These are phyloP conservation scores for Metschnikowia aberdeeniae DNA, from an alignment of 805 yeast species.

Conservation along the genomic window DNA sequence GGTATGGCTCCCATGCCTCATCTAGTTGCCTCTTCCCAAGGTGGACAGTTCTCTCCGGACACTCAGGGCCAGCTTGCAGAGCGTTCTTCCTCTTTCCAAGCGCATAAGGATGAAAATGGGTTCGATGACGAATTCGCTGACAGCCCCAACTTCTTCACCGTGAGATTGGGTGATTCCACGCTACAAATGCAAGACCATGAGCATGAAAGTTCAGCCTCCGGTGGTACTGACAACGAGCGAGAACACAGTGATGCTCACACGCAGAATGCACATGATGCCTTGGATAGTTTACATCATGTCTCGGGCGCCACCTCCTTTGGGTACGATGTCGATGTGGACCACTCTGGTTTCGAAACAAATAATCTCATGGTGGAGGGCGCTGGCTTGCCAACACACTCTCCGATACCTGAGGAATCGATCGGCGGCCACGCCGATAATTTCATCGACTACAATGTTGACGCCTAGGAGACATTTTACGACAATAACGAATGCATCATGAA, in stretches of 20 bases:
- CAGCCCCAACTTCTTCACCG: slow-evolving; percentile 19
- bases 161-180: slow-evolving; percentile 2
- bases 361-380: slow-evolving; percentile 15
- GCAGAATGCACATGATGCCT: background rate
- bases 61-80: background rate
- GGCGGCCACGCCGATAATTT: slow-evolving; percentile 21
- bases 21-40: background rate
- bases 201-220: background rate
- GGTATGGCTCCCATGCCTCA: background rate
- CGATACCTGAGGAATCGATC: slow-evolving; percentile 11
- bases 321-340: slow-evolving; percentile 2
- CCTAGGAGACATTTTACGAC: background rate
- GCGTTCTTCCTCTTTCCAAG: background rate
- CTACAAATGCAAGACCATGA: background rate
- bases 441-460: slow-evolving; percentile 23
- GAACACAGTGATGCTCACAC: background rate
- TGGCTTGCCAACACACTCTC: slow-evolving; percentile 10
- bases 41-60: background rate
- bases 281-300: background rate
- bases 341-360: slow-evolving; percentile 10
- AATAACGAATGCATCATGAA: background rate
- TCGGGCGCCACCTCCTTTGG: background rate
- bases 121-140: slow-evolving; percentile 12
- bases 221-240: background rate
- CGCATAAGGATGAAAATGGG: slow-evolving; percentile 7